Evolutionary conservation across 768 basidiomycete genomes (phyloP).

Genomic region (Daedaleopsis nitida): DNA sequence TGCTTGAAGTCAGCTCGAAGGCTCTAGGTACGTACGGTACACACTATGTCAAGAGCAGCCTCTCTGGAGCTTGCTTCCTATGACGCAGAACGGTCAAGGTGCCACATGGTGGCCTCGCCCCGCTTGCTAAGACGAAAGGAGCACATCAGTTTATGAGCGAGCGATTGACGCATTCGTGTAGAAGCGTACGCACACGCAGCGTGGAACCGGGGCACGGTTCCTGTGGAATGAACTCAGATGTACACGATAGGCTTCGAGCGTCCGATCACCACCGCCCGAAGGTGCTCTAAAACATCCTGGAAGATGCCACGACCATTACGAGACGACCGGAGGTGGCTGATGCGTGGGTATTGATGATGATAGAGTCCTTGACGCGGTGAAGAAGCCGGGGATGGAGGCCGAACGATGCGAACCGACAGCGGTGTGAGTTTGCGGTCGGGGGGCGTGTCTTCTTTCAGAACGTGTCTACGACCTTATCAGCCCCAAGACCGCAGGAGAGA

Average conservation of each 20-base stretch:
- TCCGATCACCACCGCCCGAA: slow-evolving; percentile 11
- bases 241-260: slow-evolving; percentile 18
- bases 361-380: not conserved
- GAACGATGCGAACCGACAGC: not conserved
- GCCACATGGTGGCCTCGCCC: slow-evolving; percentile 3
- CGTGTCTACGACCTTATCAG: not conserved
- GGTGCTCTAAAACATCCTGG: not conserved
- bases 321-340: not conserved
- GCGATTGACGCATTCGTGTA: not conserved
- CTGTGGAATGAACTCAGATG: slow-evolving; percentile 16
- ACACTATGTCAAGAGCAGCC: not conserved
- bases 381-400: slow-evolving; percentile 1
- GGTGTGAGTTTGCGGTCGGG: not conserved
- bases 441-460: not conserved
- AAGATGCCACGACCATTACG: slow-evolving; percentile 10
- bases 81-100: slow-evolving; percentile 6
- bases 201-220: not conserved
- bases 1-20: too few relatives aligned
- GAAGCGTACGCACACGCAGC: slow-evolving; percentile 1
- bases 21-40: not conserved
- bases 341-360: slow-evolving; percentile 13
- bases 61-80: not conserved
- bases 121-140: not conserved
- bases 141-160: slow-evolving; percentile 11
- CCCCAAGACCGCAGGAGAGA: not conserved